A percentile compares a stretch with the other conserved stretches of the same genome.
These are phyloP conservation scores for Malus hybrid DNA, from an alignment of 331 rosid genomes.

Conservation along the genomic window DNA sequence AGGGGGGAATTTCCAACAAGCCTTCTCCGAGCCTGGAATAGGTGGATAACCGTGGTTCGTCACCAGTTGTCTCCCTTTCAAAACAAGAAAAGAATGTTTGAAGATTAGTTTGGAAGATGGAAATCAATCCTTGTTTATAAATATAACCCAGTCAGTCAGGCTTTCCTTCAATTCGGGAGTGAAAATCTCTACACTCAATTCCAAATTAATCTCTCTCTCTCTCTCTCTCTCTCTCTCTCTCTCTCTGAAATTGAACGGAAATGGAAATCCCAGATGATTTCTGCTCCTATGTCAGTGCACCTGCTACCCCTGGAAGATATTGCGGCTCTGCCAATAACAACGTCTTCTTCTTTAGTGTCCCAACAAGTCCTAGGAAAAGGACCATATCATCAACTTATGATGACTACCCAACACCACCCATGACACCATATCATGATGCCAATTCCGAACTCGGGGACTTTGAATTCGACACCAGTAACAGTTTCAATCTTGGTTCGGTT, in stretches of 20 bases:
- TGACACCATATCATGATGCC: conserved; percentile 31
- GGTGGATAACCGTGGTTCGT: too few species aligned
- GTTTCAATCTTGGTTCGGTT: conserved; percentile 19
- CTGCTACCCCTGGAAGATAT: conserved; percentile 15
- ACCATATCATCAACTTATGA: background rate
- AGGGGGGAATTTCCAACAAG: too few species aligned
- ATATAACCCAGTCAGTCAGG: background rate
- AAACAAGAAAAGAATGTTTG: background rate
- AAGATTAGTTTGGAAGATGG: background rate
- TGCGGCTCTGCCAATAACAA: conserved; percentile 18
- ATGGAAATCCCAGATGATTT: conserved; percentile 35
- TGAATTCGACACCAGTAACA: conserved; percentile 54
- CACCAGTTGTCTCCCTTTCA: too few species aligned
- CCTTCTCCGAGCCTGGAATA: too few species aligned
- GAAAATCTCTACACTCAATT: too few species aligned
- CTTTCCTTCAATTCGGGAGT: too few species aligned
- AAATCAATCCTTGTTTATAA: background rate
- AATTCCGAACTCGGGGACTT: conserved; percentile 38
- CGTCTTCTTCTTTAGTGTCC: conserved; percentile 56
- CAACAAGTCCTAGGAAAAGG: conserved; percentile 52
- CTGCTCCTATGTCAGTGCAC: conserved; percentile 21
- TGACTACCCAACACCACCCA: conserved; percentile 27
- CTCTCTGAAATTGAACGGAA: background rate
- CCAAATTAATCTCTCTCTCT: too few species aligned
- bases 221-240: background rate